Percentiles rank a stretch among this genome's conserved stretches.
phyloP scores from a whole-genome alignment of 495 filamentous ascomycete genomes.

The Xylaria palmicola region DNA sequence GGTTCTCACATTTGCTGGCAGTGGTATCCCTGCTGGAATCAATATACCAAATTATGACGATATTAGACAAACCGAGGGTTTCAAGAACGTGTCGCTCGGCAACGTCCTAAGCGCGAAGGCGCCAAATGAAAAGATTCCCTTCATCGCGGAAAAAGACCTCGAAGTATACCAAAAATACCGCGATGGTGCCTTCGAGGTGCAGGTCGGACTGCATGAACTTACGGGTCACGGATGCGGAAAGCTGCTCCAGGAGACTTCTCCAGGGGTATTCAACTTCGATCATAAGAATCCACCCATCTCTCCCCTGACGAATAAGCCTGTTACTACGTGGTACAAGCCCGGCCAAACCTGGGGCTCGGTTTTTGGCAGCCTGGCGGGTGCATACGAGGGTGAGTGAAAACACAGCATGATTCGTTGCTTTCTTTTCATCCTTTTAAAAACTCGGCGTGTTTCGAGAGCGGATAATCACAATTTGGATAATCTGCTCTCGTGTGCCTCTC shows the following conservation, averaged over 20 bases:
- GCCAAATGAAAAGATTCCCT: constrained; percentile 85
- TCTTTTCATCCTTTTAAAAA: background rate
- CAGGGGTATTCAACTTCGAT: constrained; percentile 86
- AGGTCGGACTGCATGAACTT: constrained; percentile 93
- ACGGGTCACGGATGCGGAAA: constrained; percentile 96
- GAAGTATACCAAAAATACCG: constrained; percentile 75
- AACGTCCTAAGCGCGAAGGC: constrained; percentile 90
- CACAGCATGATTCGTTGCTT: background rate
- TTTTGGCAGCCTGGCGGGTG: constrained; percentile 80
- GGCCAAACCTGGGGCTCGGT: constrained; percentile 93
- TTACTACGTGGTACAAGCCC: constrained; percentile 86
- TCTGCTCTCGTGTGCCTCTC: too few relatives aligned
- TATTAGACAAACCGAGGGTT: constrained; percentile 88
- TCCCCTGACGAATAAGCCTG: constrained; percentile 72
- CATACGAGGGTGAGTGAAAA: constrained; percentile 70
- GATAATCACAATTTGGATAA: too few relatives aligned
- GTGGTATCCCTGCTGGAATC: constrained; percentile 79
- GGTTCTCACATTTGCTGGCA: constrained; percentile 63
- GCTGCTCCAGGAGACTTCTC: constrained; percentile 81
- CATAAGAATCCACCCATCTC: constrained; percentile 72
- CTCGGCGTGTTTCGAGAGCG: background rate
- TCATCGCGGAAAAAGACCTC: constrained; percentile 72
- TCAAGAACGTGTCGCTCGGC: constrained; percentile 94
- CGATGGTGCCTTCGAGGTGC: constrained; percentile 87
- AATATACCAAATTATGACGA: constrained; percentile 90